Evolutionary conservation across 495 filamentous ascomycete genomes (phyloP).

Genomic region (Podospora pseudopauciseta): DNA sequence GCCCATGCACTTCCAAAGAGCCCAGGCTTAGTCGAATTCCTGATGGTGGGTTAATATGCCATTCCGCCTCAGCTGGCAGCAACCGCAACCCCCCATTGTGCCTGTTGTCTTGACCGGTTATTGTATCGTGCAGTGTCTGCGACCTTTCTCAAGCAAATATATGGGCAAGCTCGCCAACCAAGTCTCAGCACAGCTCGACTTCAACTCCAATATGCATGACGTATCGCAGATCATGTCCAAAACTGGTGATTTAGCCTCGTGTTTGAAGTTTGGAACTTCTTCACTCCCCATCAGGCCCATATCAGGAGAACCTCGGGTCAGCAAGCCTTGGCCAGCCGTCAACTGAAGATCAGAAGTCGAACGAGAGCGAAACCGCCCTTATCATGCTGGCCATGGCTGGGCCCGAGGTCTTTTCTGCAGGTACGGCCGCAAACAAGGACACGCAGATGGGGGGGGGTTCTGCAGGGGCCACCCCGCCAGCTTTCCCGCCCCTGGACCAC

Average conservation of each 20-base stretch:
- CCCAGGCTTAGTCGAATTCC: neutral
- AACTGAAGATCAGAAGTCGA: neutral
- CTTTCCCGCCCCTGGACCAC: neutral
- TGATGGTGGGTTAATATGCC: conserved; percentile 11
- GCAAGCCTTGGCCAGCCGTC: neutral
- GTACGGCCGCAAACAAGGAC: neutral
- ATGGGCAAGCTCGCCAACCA: conserved; percentile 4
- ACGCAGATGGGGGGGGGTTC: neutral
- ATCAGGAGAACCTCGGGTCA: neutral
- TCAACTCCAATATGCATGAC: neutral
- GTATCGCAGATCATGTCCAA: conserved; percentile 6
- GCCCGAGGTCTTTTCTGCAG: neutral
- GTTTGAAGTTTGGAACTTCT: neutral
- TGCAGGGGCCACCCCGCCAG: neutral
- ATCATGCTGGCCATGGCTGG: neutral
- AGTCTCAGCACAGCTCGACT: neutral
- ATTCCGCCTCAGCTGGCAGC: conserved; percentile 7
- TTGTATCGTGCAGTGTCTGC: neutral
- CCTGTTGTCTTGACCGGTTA: neutral
- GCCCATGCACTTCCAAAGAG: neutral
- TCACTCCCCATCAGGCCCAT: neutral
- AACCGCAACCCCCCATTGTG: neutral
- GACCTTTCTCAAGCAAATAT: neutral
- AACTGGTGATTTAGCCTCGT: conserved; percentile 1
- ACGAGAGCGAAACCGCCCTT: neutral